A percentile compares a stretch with the other conserved stretches of the same genome.
Evolutionary conservation across 1,284 basidiomycete species (phyloP).

Genomic region (Puccinia novopanici): DNA sequence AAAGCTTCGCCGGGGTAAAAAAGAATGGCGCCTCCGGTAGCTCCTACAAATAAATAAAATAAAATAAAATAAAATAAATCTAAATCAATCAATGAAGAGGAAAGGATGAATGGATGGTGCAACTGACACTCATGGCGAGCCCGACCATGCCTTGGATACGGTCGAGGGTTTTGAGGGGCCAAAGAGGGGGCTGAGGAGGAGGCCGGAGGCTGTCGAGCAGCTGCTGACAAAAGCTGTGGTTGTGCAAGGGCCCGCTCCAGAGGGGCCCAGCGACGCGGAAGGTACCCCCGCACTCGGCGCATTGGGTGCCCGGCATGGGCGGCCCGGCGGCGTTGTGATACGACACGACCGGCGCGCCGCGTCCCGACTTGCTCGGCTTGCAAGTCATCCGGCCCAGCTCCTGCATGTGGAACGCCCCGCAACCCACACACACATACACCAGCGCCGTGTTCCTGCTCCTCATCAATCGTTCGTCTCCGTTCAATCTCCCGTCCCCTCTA

Average conservation of each 20-base stretch:
- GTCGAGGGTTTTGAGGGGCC: slow-evolving; percentile 74
- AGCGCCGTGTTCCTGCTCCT: slow-evolving; percentile 72
- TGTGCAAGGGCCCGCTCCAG: slow-evolving; percentile 90
- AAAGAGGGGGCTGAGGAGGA: too few relatives aligned
- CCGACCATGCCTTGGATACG: slow-evolving; percentile 96
- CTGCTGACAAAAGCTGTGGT: slow-evolving; percentile 71
- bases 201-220: slow-evolving; percentile 71
- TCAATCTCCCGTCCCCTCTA: slow-evolving; percentile 36
- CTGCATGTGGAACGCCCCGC: slow-evolving; percentile 77
- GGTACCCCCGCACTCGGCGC: slow-evolving; percentile 76
- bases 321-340: slow-evolving; percentile 78
- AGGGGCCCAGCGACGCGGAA: slow-evolving; percentile 90
- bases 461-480: background rate
- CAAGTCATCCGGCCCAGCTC: slow-evolving; percentile 72
- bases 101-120: too few relatives aligned
- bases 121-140: slow-evolving; percentile 76
- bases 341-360: slow-evolving; percentile 64
- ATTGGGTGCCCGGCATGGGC: slow-evolving; percentile 65
- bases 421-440: slow-evolving; percentile 78
- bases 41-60: slow-evolving; percentile 65
- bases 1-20: slow-evolving; percentile 81
- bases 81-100: background rate
- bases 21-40: slow-evolving; percentile 75
- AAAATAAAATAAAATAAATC: background rate
- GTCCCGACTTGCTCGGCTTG: slow-evolving; percentile 64